These are phyloP conservation scores for Lentinula sp. DNA, from an alignment of 768 basidiomycete species.

Conservation along the genomic window DNA sequence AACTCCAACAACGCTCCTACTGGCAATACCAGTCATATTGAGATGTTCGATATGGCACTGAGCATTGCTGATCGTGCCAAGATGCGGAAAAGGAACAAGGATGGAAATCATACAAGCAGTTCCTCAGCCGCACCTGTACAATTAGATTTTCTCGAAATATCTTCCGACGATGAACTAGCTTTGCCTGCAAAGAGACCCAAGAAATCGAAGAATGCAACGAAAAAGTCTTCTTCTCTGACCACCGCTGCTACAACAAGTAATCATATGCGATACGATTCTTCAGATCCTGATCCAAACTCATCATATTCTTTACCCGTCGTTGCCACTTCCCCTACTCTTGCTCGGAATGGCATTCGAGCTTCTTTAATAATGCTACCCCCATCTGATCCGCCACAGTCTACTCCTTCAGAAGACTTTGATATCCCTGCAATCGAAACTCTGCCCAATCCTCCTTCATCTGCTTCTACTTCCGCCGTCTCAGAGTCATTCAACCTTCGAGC, in stretches of 20 bases:
- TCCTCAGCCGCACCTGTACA: background rate
- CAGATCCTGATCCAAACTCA: constrained; percentile 11
- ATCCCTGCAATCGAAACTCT: constrained; percentile 31
- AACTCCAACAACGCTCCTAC: background rate
- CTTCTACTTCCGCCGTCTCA: constrained; percentile 10
- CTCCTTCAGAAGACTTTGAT: constrained; percentile 11
- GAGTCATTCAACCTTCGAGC: background rate
- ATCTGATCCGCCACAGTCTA: constrained; percentile 28
- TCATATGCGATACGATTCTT: constrained; percentile 14
- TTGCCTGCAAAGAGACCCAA: constrained; percentile 24
- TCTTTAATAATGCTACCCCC: constrained; percentile 20
- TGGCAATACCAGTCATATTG: background rate
- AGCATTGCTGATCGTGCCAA: constrained; percentile 57
- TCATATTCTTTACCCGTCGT: constrained; percentile 3
- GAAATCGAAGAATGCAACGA: constrained; percentile 6
- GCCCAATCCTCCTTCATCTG: constrained; percentile 14
- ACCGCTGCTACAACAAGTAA: constrained; percentile 20
- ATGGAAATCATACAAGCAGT: constrained; percentile 9
- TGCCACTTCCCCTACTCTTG: constrained; percentile 14
- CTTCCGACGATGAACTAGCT: constrained; percentile 34
- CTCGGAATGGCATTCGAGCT: background rate
- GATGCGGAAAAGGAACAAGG: constrained; percentile 38
- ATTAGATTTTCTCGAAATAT: constrained; percentile 31
- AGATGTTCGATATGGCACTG: constrained; percentile 14
- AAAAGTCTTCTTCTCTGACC: background rate